Evolutionary conservation across 495 filamentous ascomycete species (phyloP), one percentile per base, ranked within the genome.

Genomic region (Penicillium salamii): DNA sequence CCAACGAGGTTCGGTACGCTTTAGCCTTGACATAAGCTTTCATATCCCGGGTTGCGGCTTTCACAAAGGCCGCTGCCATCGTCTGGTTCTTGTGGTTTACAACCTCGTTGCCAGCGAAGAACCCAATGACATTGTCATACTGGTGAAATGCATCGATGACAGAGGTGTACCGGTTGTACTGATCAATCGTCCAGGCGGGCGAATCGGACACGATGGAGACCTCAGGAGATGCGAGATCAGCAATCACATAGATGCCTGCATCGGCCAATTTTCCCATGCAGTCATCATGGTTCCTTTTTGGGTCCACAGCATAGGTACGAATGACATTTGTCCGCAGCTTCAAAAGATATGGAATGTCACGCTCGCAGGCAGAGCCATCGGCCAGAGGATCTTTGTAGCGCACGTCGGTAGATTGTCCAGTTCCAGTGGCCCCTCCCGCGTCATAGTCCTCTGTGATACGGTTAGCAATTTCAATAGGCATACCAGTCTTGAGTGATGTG

Each of bases 21-120:
- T 88, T 86, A 38, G 68, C 58, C 61, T 84, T 84, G 72, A 96
- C 93, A 67, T 97, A 95, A 23, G 81, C 76, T 77, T 97, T 97
- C 72, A 81, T 87, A 65, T 97, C 91, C 59, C 91, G 89, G 18
- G 92, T 89, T 29, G 92, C 91, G 46, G 92, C 92, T 77, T 97
- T 97, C 57, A 97, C 91, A 61, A 86, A 96, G 45, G 91, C 88
- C 20, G 91, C 89, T 49, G 66, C 72, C 17, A 89, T 95, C 70
- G 90, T 95, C 67, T 82, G 87, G 32, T 77, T 73, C 46, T 21
- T 23, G 13, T 80, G 74, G 72, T 97, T 95, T 49, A 88, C 87
- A 41, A 97, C 91, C 67, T 97, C 92, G 63, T 97, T 97, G 47
- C 92, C 92, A 35, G 90, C 88, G 66, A 97, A 96, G 80, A 96